These are phyloP conservation scores for Juglanconis sp. DNA, from an alignment of 2,329 filamentous ascomycete genomes.

Conservation along the genomic window DNA sequence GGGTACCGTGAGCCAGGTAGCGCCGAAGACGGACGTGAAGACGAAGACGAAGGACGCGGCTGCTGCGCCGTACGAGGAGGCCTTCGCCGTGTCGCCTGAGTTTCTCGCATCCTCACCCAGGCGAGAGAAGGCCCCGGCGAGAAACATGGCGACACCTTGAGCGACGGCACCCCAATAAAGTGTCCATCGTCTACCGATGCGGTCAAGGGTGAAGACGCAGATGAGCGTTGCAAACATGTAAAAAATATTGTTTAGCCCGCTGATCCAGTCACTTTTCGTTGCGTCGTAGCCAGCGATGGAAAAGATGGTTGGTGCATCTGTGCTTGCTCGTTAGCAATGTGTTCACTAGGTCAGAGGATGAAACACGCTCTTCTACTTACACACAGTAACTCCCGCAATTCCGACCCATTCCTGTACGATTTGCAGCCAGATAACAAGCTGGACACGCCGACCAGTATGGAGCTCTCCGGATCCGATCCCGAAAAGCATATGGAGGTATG, in stretches of 20 bases:
- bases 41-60: constrained; percentile 70
- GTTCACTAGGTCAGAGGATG: neutral
- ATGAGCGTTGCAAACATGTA: constrained; percentile 64
- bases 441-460: constrained; percentile 64
- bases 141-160: constrained; percentile 65
- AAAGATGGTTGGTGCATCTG: constrained; percentile 54
- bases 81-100: constrained; percentile 41
- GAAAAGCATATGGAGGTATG: constrained; percentile 65
- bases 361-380: neutral
- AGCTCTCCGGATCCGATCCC: constrained; percentile 63
- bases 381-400: constrained; percentile 67
- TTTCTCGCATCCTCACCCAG: constrained; percentile 35
- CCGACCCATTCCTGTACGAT: constrained; percentile 70
- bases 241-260: constrained; percentile 49
- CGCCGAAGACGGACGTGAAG: constrained; percentile 63
- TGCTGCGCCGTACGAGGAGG: constrained; percentile 56
- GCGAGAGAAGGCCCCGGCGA: constrained; percentile 61
- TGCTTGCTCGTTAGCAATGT: neutral
- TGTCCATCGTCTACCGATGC: constrained; percentile 66
- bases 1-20: constrained; percentile 57
- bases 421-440: constrained; percentile 69
- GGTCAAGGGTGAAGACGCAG: constrained; percentile 67
- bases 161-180: constrained; percentile 65
- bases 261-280: constrained; percentile 61
- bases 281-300: constrained; percentile 63